Base-by-base conservation (phyloP, 2,329 filamentous ascomycete genomes). In the Aspergillus transmontanensis region DNA sequence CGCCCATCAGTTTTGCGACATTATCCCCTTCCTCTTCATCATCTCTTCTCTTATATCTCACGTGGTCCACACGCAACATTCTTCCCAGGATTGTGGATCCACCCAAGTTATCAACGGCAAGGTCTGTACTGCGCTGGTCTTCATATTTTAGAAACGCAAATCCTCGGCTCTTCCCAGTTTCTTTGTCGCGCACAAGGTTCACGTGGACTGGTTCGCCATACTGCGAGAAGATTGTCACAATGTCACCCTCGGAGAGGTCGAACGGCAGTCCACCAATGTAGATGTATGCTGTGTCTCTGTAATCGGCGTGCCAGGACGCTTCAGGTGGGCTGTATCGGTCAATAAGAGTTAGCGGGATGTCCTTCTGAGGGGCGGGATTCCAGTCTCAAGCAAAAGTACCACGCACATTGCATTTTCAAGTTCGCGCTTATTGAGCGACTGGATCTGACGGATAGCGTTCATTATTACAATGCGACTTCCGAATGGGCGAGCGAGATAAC, bases 61-160 rank as follows among this genome's bases (percentile, higher is more conserved):
- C 92, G 79, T 99, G 95, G 76, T 99, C 95, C 14, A 99, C 95
- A 64, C 91, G 87, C 48, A 99, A 79, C 62, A 94, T 79, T 48
- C 94, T 85, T 2, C 93, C 94, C 75, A 92, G 84, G 21, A 99
- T 89, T 34, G 89, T 90, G 10, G 94, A 90, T 36, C 95, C 95
- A 45, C 93, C 91, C 6, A 99, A 82, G 76, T 99, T 99, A 80
- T 99, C 95, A 11, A 99, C 96, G 0, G 96, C 95, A 48, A 99
- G 82, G 78, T 98, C 94, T 66, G 92, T 96, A 80, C 94, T 97
- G 70, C 94, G 86, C 82, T 99, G 95, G 78, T 99, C 94, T 77
- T 99, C 95, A 79, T 98, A 99, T 76, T 99, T 99, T 63, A 99
- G 85, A 85, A 96, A 99, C 3, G 91, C 93, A 75, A 98, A 99